These are phyloP conservation scores for Penicillium sp. DNA, from an alignment of 2,329 filamentous ascomycete genomes.

Conservation along the genomic window DNA sequence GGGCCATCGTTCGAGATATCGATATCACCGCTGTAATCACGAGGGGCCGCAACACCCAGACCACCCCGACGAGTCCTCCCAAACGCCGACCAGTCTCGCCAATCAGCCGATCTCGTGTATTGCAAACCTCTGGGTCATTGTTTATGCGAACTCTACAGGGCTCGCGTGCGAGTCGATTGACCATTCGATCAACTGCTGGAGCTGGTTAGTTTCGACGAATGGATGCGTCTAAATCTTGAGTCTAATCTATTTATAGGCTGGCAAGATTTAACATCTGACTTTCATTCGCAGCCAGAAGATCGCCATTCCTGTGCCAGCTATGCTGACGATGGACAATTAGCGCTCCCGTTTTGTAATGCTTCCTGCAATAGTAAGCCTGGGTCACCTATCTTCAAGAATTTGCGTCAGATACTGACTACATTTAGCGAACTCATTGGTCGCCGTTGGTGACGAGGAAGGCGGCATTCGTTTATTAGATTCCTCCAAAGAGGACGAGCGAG, in stretches of 20 bases:
- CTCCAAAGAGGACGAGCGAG: conserved; percentile 49
- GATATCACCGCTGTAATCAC: conserved; percentile 17
- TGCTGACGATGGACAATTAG: conserved; percentile 39
- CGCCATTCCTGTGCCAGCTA: conserved; percentile 51
- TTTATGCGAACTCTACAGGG: conserved; percentile 43
- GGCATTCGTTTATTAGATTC: conserved; percentile 66
- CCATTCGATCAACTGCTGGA: conserved; percentile 39
- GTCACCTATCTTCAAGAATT: neutral
- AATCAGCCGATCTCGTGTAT: conserved; percentile 38
- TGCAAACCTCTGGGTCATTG: conserved; percentile 42
- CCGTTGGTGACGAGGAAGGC: conserved; percentile 71
- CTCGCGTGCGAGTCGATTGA: conserved; percentile 34
- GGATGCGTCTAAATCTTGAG: neutral
- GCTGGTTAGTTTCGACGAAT: conserved; percentile 35
- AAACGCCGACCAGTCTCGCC: conserved; percentile 34
- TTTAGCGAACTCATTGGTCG: conserved; percentile 65
- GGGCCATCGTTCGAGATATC: conserved; percentile 32
- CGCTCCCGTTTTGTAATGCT: conserved; percentile 66
- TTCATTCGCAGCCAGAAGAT: conserved; percentile 61
- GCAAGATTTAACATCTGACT: conserved; percentile 61
- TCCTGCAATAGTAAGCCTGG: conserved; percentile 63
- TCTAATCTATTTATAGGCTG: conserved; percentile 47
- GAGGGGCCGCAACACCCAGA: conserved; percentile 15
- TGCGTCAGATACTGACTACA: conserved; percentile 24
- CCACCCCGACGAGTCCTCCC: conserved; percentile 16